Evolutionary conservation across 2,329 filamentous ascomycete genomes (phyloP), one percentile per base, ranked within the genome.

Genomic region (Magnaporthales sp.): DNA sequence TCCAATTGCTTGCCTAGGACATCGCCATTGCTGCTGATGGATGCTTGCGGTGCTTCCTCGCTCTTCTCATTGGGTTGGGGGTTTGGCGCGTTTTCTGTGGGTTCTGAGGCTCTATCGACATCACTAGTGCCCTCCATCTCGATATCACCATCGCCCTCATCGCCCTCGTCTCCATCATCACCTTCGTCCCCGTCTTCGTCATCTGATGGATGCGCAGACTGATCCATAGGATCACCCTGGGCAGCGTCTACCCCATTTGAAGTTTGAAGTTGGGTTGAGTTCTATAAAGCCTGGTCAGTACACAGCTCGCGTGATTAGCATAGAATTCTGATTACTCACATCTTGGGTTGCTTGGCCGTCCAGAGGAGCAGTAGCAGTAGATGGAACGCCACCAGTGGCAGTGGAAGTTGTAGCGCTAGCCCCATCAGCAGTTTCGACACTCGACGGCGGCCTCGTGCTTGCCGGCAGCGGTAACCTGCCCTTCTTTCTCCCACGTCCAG

Each of bases 401-500:
- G 63, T n/a, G 30, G 19, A 38, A 7, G 24, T 56, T n/a, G 38
- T 26, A 27, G 63, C 31, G 4, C 30, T 24, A 29, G 63, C 24
- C 7, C n/a, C 63, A 5, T 10, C 27, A 15, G 38, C 9, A 32
- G 61, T 46, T 32, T 38, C 62, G 7, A 51, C 62, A 27, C 62
- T 46, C 3, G 62, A 32, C 9, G 56, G 64, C n/a, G 64, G 64
- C 51, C 64, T 58, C 7, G 64, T 66, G 56, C 56, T 66, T 8
- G 54, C 31, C 11, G 56, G 64, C 29, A 51, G 91, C 3, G 78
- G 78, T 71, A 80, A 74, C 75, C 89, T 92, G 77, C 89, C 91
- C 84, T 91, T 93, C 83, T 90, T 94, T 69, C 87, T 84, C 19
- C 91, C 91, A 69, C 92, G 86, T 8, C 92, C 92, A 46, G 91